Evolutionary conservation across 495 filamentous ascomycete genomes (phyloP), one percentile per base, ranked within the genome.

Genomic region (Jackrogersella multiformis): DNA sequence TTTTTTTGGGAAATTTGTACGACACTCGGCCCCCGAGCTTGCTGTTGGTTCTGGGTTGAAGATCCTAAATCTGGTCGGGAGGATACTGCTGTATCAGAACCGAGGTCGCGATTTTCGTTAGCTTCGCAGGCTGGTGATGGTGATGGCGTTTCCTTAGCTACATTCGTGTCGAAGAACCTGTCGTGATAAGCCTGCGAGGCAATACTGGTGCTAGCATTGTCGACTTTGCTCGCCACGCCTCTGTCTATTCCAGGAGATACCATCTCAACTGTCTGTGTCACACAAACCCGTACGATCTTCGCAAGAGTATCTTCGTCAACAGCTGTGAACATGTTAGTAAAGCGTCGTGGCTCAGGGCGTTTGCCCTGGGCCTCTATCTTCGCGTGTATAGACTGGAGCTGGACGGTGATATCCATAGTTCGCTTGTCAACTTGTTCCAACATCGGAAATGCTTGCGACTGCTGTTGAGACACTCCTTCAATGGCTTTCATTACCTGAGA

Each of bases 271-370:
- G 38, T 56, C 6, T 56, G 16, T 1, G 9, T 44, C 24, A 56
- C n/a, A 23, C n/a, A 56, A 8, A 45, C 8, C 24, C 54, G 36
- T 10, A 56, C 54, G 2, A 56, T 1, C 24, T 45, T 56, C 7
- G 54, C 54, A 7, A 56, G 38, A 9, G 54, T n/a, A 9, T 56
- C 54, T 34, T 56, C 54, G 8, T 56, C 54, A 5, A 13, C 36
- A 18, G 39, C 54, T 5, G 38, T 13, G 18, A 56, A 42, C 0
- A 1, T 45, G 6, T 30, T 45, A 1, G 38, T 18, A 12, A 23
- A 32, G 0, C 5, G 10, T 6, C 10, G 15, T 6, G 3, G 26
- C 34, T 2, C n/a, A n/a, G 38, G 6, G 5, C n/a, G 15, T n/a
- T 7, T 1, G 9, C 6, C 8, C 5, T 42, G 54, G 7, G 54